Percentiles rank a stretch among this genome's conserved stretches.
phyloP scores from a whole-genome alignment of 1,284 basidiomycete species.

The Leccinum fallax region DNA sequence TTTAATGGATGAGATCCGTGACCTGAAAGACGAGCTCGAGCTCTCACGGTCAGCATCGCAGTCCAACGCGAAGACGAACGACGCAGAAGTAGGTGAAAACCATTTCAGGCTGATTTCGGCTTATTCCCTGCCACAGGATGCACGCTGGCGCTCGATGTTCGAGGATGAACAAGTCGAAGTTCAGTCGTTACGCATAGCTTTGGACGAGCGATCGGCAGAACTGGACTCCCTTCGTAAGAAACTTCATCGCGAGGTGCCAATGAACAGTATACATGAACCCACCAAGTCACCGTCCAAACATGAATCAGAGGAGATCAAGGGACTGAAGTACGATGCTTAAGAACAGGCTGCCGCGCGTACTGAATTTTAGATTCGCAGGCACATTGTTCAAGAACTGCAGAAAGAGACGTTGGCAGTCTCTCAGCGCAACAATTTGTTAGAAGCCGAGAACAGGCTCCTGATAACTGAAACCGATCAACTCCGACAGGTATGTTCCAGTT shows the following conservation, averaged over 20 bases:
- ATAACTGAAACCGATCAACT: constrained; percentile 75
- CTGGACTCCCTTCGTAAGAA: constrained; percentile 60
- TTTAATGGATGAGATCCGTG: constrained; percentile 55
- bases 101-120: constrained; percentile 19
- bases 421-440: constrained; percentile 69
- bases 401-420: constrained; percentile 73
- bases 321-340: constrained; percentile 62
- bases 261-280: constrained; percentile 43
- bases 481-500: constrained; percentile 55
- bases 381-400: constrained; percentile 86
- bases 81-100: constrained; percentile 17
- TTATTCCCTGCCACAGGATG: constrained; percentile 23
- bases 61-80: constrained; percentile 1
- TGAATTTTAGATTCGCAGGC: constrained; percentile 45
- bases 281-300: constrained; percentile 46
- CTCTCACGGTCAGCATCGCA: constrained; percentile 35
- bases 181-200: constrained; percentile 36
- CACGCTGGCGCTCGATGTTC: constrained; percentile 41
- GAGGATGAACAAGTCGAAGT: constrained; percentile 43
- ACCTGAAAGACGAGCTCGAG: constrained; percentile 51
- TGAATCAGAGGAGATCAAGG: constrained; percentile 67
- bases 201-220: constrained; percentile 53
- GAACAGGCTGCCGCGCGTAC: constrained; percentile 1
- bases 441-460: constrained; percentile 77
- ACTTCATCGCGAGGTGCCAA: constrained; percentile 53